Conservation (phyloP, 371 early-diverging fungal species). For the Mortierella sp. region DNA sequence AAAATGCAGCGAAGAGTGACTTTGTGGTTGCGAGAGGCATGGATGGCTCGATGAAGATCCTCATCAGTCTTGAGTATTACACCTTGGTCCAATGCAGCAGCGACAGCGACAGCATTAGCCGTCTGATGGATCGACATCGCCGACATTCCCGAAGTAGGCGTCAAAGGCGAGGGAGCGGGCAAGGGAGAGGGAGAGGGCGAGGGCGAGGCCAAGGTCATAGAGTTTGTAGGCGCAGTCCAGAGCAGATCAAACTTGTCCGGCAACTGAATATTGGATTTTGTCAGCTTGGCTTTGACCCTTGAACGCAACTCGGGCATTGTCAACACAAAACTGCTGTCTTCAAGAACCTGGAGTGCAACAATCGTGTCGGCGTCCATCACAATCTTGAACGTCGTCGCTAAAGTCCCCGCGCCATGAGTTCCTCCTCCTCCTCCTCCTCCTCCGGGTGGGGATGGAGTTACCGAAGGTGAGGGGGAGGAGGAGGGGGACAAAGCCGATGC, state of each 20-base stretch:
- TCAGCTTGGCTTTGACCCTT: conserved; percentile 34
- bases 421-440: conserved; percentile 8
- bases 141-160: background rate
- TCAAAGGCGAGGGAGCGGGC: background rate
- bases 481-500: background rate
- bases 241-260: conserved; percentile 42
- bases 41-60: conserved; percentile 37
- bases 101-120: no score
- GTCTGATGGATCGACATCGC: conserved; percentile 5
- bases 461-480: background rate
- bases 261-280: conserved; percentile 51
- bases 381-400: conserved; percentile 53
- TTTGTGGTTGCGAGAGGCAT: conserved; percentile 39
- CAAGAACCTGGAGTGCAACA: conserved; percentile 48
- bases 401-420: background rate
- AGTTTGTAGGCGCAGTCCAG: conserved; percentile 22
- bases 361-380: conserved; percentile 57
- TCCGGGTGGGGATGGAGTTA: background rate
- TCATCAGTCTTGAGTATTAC: conserved; percentile 31
- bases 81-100: conserved; percentile 9
- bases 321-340: conserved; percentile 35
- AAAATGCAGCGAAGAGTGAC: conserved; percentile 40
- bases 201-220: background rate
- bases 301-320: conserved; percentile 32
- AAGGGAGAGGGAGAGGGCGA: conserved; percentile 1